A percentile compares a stretch with the other conserved stretches of the same genome.
phyloP scores from a whole-genome alignment of 139 green algal genomes.

The Micractinium sp. region DNA sequence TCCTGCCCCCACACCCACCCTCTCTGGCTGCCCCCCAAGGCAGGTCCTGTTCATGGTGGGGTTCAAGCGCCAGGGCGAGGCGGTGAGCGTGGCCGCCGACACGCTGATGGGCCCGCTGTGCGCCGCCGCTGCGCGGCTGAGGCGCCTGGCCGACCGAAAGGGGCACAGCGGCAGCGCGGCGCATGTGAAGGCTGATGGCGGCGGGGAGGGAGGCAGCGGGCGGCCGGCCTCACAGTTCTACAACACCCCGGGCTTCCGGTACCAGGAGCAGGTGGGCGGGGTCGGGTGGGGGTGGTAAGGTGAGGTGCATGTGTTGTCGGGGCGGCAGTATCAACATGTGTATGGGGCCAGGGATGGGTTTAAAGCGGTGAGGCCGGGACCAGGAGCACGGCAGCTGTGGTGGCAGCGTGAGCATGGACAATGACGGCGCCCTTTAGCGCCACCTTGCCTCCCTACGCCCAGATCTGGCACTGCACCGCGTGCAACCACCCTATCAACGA shows the following conservation, averaged over 20 bases:
- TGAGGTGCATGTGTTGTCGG: too few relatives aligned
- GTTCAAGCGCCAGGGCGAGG: conserved; percentile 16
- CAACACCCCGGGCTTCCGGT: conserved; percentile 38
- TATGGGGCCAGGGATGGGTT: too few relatives aligned
- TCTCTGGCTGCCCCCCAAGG: not conserved
- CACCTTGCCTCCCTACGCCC: not conserved
- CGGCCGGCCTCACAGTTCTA: conserved; percentile 6
- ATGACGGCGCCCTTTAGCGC: not conserved
- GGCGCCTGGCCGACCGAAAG: conserved; percentile 26
- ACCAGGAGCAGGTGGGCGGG: conserved; percentile 36
- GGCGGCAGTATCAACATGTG: too few relatives aligned
- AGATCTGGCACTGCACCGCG: conserved; percentile 47
- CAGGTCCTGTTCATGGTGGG: conserved; percentile 33
- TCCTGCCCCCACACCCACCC: not conserved
- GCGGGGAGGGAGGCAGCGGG: not conserved
- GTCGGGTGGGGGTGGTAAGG: not conserved
- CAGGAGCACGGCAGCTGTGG: too few relatives aligned
- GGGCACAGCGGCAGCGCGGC: conserved; percentile 30
- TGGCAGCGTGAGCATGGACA: too few relatives aligned
- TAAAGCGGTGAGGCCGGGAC: too few relatives aligned
- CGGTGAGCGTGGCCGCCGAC: conserved; percentile 14
- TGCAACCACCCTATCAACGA: conserved; percentile 55
- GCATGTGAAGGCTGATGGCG: conserved; percentile 14
- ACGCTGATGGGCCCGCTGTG: conserved; percentile 9
- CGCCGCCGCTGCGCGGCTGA: conserved; percentile 6